phyloP scores from a whole-genome alignment of 2,329 filamentous ascomycete genomes.

The Clonostachys rhizophaga region DNA sequence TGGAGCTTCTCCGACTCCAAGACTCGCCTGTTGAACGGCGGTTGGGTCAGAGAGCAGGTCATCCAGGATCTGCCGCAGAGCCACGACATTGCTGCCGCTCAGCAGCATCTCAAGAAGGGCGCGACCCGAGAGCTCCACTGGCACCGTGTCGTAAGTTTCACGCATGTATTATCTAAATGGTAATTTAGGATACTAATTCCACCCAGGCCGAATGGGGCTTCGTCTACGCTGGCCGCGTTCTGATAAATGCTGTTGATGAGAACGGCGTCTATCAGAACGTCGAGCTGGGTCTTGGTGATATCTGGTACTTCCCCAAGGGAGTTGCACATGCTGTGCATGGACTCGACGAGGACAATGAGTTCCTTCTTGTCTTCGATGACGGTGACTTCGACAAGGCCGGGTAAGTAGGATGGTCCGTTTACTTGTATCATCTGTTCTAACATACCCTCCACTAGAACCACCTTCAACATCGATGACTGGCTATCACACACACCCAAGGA shows the following conservation, averaged over 20 bases:
- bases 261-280: slow-evolving; percentile 50
- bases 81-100: slow-evolving; percentile 62
- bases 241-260: slow-evolving; percentile 59
- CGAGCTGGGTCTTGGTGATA: slow-evolving; percentile 54
- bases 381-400: slow-evolving; percentile 60
- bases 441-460: slow-evolving; percentile 39
- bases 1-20: slow-evolving; percentile 67
- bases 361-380: slow-evolving; percentile 62
- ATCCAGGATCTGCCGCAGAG: slow-evolving; percentile 62
- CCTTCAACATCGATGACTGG: slow-evolving; percentile 70
- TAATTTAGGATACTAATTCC: neutral
- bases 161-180: neutral
- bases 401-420: slow-evolving; percentile 21
- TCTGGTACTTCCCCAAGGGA: slow-evolving; percentile 68
- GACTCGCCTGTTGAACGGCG: slow-evolving; percentile 55
- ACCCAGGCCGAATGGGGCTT: slow-evolving; percentile 61
- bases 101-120: slow-evolving; percentile 64
- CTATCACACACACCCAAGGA: slow-evolving; percentile 58
- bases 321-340: slow-evolving; percentile 60
- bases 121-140: slow-evolving; percentile 63
- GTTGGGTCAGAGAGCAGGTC: slow-evolving; percentile 64
- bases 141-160: slow-evolving; percentile 55
- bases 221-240: slow-evolving; percentile 51
- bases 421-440: neutral
- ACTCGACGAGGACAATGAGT: slow-evolving; percentile 63